Evolutionary conservation across 352 stramenopile species (phyloP), one percentile per base, ranked within the genome.

Genomic region (Poterioochromonas sp.): DNA sequence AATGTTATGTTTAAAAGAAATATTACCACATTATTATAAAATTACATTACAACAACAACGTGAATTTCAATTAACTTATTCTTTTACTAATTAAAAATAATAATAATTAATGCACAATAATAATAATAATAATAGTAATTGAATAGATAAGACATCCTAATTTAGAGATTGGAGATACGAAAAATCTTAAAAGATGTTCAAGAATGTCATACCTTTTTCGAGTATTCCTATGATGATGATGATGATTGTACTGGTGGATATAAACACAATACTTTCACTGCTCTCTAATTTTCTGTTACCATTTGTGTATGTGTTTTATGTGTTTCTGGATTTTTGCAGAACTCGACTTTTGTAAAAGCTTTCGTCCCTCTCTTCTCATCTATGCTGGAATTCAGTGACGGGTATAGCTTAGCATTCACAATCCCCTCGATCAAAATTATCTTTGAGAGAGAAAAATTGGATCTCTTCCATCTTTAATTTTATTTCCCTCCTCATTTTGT

Each of bases 11-110:
- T 32, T 71, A 11, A 26, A 26, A 43, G 8, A 37, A 26, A 41
- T 71, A 12, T 29, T 71, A n/a, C 62, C 62, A 26, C 62, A 71
- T 71, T 71, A 35, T 32, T 71, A 71, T 71, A 65, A 65, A 39
- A 15, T 65, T 35, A 5, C 8, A 5, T 39, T 5, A 65, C 11
- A 65, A 35, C 5, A 65, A 22, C 54, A 32, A 65, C 5, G 5
- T 18, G 43, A 20, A 51, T 51, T 18, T 20, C 18, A 51, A 20
- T 51, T 18, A 5, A 51, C 5, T 51, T 51, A 51, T 51, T 51
- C 5, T 18, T 51, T 51, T 5, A 51, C 18, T 51, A 20, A 20
- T 5, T 20, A 51, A 51, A 20, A 51, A 18, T 20, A 51, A 51
- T 51, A 51, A 51, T 51, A 51, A 20, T 51, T 20, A 20, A 51